A percentile compares a stretch with the other conserved stretches of the same genome.
phyloP scores from a whole-genome alignment of 306 rosid species.

The Sophora flavescens region DNA sequence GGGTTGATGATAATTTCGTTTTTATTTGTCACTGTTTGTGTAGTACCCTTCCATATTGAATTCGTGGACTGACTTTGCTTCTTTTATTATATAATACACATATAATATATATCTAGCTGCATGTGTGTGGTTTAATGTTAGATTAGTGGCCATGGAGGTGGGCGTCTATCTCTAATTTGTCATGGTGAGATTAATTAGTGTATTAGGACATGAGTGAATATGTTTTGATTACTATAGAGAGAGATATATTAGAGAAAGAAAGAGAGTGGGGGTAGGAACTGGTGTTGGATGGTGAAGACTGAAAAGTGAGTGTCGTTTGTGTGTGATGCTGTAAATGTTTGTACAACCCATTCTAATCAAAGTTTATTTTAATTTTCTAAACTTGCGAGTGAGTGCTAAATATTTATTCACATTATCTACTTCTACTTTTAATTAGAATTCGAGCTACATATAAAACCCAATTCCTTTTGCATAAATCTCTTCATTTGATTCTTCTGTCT shows the following conservation, averaged over 20 bases:
- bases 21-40: too few relatives aligned
- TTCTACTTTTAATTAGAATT: not conserved
- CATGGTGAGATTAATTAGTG: conserved; percentile 25
- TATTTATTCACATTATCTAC: too few relatives aligned
- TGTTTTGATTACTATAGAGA: too few relatives aligned
- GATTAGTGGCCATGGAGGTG: not conserved
- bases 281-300: not conserved
- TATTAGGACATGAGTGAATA: too few relatives aligned
- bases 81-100: not conserved
- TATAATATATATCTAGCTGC: too few relatives aligned
- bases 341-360: conserved; percentile 10
- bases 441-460: not conserved
- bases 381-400: too few relatives aligned
- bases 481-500: too few relatives aligned
- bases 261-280: not conserved
- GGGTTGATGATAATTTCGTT: too few relatives aligned
- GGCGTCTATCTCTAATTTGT: not conserved
- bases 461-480: not conserved
- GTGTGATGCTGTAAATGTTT: conserved; percentile 31
- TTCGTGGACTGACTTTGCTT: not conserved
- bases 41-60: too few relatives aligned
- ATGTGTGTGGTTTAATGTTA: conserved; percentile 32
- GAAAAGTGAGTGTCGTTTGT: not conserved
- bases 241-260: too few relatives aligned
- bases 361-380: conserved; percentile 8